Evolutionary conservation across 768 basidiomycete genomes (phyloP).

Genomic region (Gloeopeniophorella convolvens): DNA sequence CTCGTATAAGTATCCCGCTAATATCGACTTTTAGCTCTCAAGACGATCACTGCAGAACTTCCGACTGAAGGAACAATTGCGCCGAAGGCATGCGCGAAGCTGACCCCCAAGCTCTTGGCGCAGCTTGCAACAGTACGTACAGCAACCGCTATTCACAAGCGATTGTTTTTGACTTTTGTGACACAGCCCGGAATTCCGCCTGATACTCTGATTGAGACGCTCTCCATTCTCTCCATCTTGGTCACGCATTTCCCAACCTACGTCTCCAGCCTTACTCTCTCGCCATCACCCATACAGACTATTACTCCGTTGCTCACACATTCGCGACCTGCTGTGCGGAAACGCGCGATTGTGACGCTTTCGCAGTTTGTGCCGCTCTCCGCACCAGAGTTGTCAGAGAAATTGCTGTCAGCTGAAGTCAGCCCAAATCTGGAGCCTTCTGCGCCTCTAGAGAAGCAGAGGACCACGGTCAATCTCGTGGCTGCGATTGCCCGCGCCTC

Average conservation of each 20-base stretch:
- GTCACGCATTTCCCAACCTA: slow-evolving; percentile 77
- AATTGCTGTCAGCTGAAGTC: slow-evolving; percentile 53
- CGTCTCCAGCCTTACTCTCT: slow-evolving; percentile 45
- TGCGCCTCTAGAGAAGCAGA: slow-evolving; percentile 59
- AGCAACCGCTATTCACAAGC: neutral
- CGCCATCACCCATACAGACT: slow-evolving; percentile 55
- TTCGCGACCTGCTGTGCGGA: slow-evolving; percentile 78
- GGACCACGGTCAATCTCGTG: slow-evolving; percentile 72
- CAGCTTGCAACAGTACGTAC: slow-evolving; percentile 65
- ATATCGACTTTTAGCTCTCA: slow-evolving; percentile 54
- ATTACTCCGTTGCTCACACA: slow-evolving; percentile 71
- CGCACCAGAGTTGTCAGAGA: slow-evolving; percentile 51
- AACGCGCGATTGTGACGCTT: slow-evolving; percentile 82
- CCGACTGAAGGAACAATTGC: slow-evolving; percentile 78
- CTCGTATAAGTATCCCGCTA: neutral
- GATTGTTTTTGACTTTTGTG: slow-evolving; percentile 1
- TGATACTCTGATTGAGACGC: slow-evolving; percentile 75
- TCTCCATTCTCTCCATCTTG: slow-evolving; percentile 82
- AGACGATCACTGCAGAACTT: slow-evolving; percentile 90
- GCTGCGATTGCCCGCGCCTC: slow-evolving; percentile 76
- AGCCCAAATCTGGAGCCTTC: slow-evolving; percentile 49
- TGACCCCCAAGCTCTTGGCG: slow-evolving; percentile 74
- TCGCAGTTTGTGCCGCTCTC: slow-evolving; percentile 79
- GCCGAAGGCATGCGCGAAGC: slow-evolving; percentile 69
- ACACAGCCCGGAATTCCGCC: slow-evolving; percentile 59